phyloP scores from a whole-genome alignment of 2,329 filamentous ascomycete species.

The Fusarium temperatum region DNA sequence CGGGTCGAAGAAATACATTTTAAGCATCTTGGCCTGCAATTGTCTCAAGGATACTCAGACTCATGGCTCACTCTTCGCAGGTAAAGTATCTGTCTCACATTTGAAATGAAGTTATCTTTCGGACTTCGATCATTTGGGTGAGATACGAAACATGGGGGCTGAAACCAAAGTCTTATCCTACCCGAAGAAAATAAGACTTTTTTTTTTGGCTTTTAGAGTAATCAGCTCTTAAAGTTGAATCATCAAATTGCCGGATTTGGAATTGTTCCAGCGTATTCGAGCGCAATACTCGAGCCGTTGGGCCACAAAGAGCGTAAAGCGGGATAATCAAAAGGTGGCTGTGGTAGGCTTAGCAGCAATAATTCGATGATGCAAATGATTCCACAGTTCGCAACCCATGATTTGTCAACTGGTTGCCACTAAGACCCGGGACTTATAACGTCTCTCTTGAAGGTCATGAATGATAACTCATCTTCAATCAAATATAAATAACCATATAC shows the following conservation, averaged over 20 bases:
- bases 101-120: neutral
- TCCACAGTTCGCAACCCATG: conserved; percentile 34
- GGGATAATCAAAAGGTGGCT: conserved; percentile 15
- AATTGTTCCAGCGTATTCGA: conserved; percentile 7
- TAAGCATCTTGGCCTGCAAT: neutral
- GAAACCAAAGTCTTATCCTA: neutral
- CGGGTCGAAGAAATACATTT: neutral
- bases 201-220: neutral
- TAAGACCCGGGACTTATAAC: conserved; percentile 6
- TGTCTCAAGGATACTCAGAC: neutral
- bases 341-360: conserved; percentile 16
- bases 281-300: neutral
- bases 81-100: neutral
- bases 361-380: conserved; percentile 42
- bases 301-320: conserved; percentile 7
- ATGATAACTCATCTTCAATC: neutral
- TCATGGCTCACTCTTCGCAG: neutral
- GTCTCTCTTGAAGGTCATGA: neutral
- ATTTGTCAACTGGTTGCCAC: conserved; percentile 36
- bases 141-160: neutral
- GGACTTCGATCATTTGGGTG: neutral
- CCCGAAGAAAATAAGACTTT: neutral
- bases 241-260: neutral
- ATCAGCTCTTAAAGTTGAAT: neutral
- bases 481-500: conserved; percentile 22